Evolutionary conservation across 2,329 filamentous ascomycete species (phyloP), one percentile per base, ranked within the genome.

Genomic region (Mycosphaerelloides madeirae): DNA sequence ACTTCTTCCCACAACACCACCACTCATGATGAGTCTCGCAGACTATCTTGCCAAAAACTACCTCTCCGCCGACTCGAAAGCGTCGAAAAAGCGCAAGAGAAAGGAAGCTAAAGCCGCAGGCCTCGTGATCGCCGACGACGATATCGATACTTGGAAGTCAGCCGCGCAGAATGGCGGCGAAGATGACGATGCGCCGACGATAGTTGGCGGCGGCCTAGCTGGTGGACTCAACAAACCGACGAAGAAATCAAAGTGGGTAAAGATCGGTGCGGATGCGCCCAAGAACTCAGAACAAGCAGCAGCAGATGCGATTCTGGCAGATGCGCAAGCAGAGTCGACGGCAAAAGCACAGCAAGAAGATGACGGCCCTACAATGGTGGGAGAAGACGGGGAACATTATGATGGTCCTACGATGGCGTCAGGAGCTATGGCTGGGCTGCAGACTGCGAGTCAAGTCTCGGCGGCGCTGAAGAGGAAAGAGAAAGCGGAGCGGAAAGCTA

Each of bases 11-110:
- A 25, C 6, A 25, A 25, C 22, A 25, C 6, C 5, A 25, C 22
- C 6, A 25, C 22, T 9, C 16, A 58, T 9, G 29, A 83, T 83
- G 78, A 75, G 77, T 44, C 77, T 96, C 54, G 83, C 88, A 46
- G 81, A 83, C 61, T 98, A 97, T 62, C 80, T 98, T 29, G 90
- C 91, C 29, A 84, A 87, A 52, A 93, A 89, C 66, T 98, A 98
- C 65, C 82, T 98, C 38, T 86, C 77, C 1, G 81, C 83, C 31
- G 80, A 84, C 54, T 60, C 68, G 62, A 75, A 73, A 57, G 71
- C 73, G 41, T 65, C 68, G 20, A 77, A 76, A 57, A 77, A 77
- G 65, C 70, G 74, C 54, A 77, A 77, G 59, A 63, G 73, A 48
- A 71, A 71, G 66, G 55, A 59, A 54, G 65, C 67, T 42, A 61